Base-by-base conservation (phyloP, 2,329 filamentous ascomycete species). In the Paecilomyces niveus region DNA sequence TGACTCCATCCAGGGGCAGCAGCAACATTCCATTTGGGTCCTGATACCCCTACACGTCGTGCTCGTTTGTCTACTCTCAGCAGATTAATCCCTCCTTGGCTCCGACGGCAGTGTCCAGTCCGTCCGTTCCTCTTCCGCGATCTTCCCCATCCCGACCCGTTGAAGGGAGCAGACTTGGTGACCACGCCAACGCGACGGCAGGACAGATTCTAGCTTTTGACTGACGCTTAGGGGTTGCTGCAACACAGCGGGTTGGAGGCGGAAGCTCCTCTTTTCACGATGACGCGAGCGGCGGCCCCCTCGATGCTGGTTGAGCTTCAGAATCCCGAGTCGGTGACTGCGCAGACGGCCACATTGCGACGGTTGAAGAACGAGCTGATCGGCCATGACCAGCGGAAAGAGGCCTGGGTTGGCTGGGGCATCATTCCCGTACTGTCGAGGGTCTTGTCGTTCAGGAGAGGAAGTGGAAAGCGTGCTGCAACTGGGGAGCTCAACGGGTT, bases 341-440 rank as follows among this genome's bases (percentile, higher is more conserved):
- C 69, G 53, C 76, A 74, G 61, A 68, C 83, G 49, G 77, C 80
- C 26, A 83, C 86, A 54, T 80, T 97, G 52, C 85, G 87, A 63
- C 80, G 81, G 50, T 78, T 99, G 31, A 97, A 96, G 78, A 94
- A 96, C 73, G 89, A 94, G 62, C 83, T 96, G 54, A 86, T 96
- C 60, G 94, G 94, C 24, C 91, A 97, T 73, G 83, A 89, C 33
- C 87, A 93, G 72, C 87, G 88, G 72, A 99, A 99, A 75, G 88
- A 93, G 74, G 76, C 85, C 58, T 92, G 88, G 80, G 81, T 97
- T 49, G 80, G 80, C 59, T 77, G 84, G 57, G 92, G 92, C 33
- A 77, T 89, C 54, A 79, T 84, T 29, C 77, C 79, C 35, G 72
- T 84, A 55, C 73, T 88, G 45, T 73, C 65, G 75, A 77, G 73